Conservation (phyloP, 1,284 basidiomycete species). For the Ustilago loliicola region DNA sequence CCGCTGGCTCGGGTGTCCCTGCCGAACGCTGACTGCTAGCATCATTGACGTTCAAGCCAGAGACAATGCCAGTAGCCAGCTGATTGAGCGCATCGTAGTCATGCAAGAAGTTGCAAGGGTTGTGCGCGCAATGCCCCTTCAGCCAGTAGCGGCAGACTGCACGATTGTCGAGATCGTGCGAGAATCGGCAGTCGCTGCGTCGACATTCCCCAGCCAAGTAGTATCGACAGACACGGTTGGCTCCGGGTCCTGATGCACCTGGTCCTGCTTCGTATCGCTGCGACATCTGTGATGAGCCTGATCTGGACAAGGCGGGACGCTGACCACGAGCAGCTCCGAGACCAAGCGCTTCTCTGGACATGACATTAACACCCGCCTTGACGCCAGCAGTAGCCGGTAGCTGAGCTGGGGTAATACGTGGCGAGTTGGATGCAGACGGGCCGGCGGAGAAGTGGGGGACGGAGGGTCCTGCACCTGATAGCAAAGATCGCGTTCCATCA, state of each 20-base stretch:
- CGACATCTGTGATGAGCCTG: constrained; percentile 27
- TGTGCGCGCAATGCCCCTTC: constrained; percentile 79
- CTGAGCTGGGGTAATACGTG: constrained; percentile 15
- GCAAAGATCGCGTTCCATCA: constrained; percentile 31
- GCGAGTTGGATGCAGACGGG: constrained; percentile 15
- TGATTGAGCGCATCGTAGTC: constrained; percentile 76
- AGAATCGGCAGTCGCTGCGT: constrained; percentile 93
- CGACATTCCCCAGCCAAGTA: constrained; percentile 96
- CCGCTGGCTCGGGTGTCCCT: constrained; percentile 71
- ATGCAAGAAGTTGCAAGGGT: constrained; percentile 69
- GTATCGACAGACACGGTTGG: constrained; percentile 84
- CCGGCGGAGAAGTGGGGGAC: constrained; percentile 7
- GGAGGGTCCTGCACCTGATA: constrained; percentile 29
- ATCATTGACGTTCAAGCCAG: constrained; percentile 71
- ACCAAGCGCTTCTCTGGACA: constrained; percentile 55
- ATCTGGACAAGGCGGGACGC: constrained; percentile 26
- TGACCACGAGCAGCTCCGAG: constrained; percentile 24
- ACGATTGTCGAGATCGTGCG: constrained; percentile 71
- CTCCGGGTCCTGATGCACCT: constrained; percentile 17
- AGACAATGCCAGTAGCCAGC: constrained; percentile 72
- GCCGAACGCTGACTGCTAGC: background rate
- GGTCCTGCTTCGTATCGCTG: constrained; percentile 22
- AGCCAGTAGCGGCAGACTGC: constrained; percentile 98
- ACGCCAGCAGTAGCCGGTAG: constrained; percentile 48
- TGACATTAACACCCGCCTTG: constrained; percentile 56